These are phyloP conservation scores for Musa beccarii DNA, from an alignment of 176 grass and related monocot species.

Conservation along the genomic window DNA sequence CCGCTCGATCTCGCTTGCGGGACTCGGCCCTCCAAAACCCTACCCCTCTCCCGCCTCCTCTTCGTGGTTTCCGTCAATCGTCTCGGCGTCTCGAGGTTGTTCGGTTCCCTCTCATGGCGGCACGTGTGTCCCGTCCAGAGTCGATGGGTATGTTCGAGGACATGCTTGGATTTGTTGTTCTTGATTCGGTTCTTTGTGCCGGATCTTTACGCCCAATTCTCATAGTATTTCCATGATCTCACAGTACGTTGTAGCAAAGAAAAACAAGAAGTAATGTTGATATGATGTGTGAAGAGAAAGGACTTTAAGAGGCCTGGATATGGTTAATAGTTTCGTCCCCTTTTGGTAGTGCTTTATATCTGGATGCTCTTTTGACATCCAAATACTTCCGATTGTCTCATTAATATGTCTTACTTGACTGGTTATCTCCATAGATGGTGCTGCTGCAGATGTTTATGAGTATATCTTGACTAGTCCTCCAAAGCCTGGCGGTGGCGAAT, in stretches of 20 bases:
- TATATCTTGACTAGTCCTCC: conserved; percentile 26
- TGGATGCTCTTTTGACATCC: not conserved
- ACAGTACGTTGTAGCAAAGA: too few species aligned
- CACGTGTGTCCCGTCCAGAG: not conserved
- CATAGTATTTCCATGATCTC: too few species aligned
- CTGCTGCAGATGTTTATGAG: conserved; percentile 24
- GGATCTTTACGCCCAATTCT: not conserved
- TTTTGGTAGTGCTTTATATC: too few species aligned
- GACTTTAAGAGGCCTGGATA: too few species aligned
- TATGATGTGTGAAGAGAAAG: too few species aligned
- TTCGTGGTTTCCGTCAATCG: not conserved
- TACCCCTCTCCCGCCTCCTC: not conserved
- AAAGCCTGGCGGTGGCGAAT: conserved; percentile 6
- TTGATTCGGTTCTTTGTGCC: not conserved
- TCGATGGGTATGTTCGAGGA: not conserved
- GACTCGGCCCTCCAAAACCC: not conserved
- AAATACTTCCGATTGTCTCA: not conserved
- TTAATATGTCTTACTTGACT: not conserved
- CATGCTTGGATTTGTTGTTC: not conserved
- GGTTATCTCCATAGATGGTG: conserved; percentile 10
- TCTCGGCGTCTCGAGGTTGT: not conserved
- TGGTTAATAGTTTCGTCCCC: too few species aligned
- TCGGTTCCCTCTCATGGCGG: not conserved
- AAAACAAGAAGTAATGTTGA: too few species aligned
- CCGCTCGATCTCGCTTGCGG: not conserved